A percentile compares a stretch with the other conserved stretches of the same genome.
Evolutionary conservation across 768 basidiomycete genomes (phyloP).

Genomic region (Mycena kentingensis): DNA sequence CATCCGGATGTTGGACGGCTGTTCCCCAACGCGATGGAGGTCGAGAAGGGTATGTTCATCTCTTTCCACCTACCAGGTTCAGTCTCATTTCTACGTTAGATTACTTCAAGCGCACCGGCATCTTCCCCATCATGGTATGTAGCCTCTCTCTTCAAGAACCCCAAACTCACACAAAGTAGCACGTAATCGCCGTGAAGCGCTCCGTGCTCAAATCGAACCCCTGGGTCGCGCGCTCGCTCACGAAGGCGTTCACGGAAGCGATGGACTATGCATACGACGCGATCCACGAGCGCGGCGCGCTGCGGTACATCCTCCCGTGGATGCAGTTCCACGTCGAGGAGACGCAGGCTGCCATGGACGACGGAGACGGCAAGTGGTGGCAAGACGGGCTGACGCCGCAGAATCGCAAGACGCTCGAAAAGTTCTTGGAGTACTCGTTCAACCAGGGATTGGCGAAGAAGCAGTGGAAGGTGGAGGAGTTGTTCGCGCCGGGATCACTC

Average conservation of each 20-base stretch:
- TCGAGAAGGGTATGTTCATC: conserved; percentile 9
- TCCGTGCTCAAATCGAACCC: conserved; percentile 17
- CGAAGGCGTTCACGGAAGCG: conserved; percentile 19
- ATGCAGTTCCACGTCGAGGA: conserved; percentile 24
- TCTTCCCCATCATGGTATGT: conserved; percentile 21
- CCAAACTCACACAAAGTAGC: neutral
- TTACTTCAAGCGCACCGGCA: conserved; percentile 22
- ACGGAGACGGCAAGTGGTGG: conserved; percentile 22
- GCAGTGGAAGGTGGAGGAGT: conserved; percentile 19
- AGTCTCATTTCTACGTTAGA: too few species aligned
- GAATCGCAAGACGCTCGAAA: conserved; percentile 21
- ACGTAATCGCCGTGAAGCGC: conserved; percentile 20
- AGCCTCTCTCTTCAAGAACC: neutral
- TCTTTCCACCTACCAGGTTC: neutral
- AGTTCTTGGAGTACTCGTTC: conserved; percentile 16
- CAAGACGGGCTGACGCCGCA: conserved; percentile 21
- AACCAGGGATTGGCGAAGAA: conserved; percentile 22
- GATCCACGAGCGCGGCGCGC: conserved; percentile 21
- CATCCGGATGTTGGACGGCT: conserved; percentile 20
- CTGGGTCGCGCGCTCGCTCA: conserved; percentile 20
- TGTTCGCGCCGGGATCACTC: conserved; percentile 20
- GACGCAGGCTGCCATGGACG: conserved; percentile 17
- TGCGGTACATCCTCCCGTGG: conserved; percentile 22
- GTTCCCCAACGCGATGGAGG: conserved; percentile 17
- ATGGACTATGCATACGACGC: conserved; percentile 24